Evolutionary conservation across 768 basidiomycete genomes (phyloP), one percentile per base, ranked within the genome.

Genomic region (Rickenella mellea): DNA sequence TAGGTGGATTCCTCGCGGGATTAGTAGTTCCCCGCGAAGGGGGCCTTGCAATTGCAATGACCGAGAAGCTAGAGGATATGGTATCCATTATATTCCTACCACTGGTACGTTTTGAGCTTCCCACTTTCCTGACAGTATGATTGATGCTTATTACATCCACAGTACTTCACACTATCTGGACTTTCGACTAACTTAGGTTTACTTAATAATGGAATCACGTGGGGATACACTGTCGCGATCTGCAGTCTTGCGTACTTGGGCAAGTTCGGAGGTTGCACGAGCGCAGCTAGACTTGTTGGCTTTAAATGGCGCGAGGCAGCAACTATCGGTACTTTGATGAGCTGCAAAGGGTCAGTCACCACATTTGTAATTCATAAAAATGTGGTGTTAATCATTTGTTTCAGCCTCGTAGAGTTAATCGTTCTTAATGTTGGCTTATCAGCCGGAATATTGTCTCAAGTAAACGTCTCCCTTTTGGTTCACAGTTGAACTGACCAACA

Each of bases 51-150:
- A 87, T 92, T 40, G 70, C 80, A 0, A 65, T 98, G n/a, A 91
- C 88, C 0, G 89, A 94, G 52, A 97, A 94, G 55, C 65, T 98
- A n/a, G 96, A 99, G 63, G 94, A 97, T 62, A 80, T 94, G 74
- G 86, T 93, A 2, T 64, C 86, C 0, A 82, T 93, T 45, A 79
- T 93, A 32, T 93, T 96, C 63, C 64, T 96, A 10, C 92, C 92
- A 3, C 65, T 94, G 39, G 86, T 88, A 54, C 47, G 70, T 59
- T 8, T 40, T n/a, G 28, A 1, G 25, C 43, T 14, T 22, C 26
- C 19, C 20, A 9, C 29, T 40, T 20, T 17, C 6, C 14, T n/a
- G n/a, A 38, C 35, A 24, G 28, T 42, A 15, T 24, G 17, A 14
- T 4, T 28, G 12, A 4, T 28, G 39, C 29, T 32, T 27, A 52